Conservation (phyloP, 768 basidiomycete species). For the Termitomyces sp. region DNA sequence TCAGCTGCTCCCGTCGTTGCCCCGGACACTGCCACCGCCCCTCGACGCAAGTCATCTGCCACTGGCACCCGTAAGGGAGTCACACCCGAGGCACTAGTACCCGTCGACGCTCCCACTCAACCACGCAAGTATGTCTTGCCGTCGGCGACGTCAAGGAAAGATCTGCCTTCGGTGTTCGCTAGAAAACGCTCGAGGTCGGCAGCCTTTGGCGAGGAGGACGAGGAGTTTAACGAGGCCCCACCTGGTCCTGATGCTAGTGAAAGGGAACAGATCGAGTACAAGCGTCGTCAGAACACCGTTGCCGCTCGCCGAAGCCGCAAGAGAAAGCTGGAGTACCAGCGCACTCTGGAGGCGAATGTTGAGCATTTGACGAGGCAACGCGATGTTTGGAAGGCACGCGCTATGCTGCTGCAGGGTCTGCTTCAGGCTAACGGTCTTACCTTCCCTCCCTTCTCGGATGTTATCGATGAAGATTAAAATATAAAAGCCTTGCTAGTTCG, state of each 20-base stretch:
- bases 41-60: constrained; percentile 28
- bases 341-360: constrained; percentile 49
- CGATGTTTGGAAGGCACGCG: constrained; percentile 52
- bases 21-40: background rate
- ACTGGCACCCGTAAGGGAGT: constrained; percentile 74
- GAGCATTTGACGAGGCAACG: constrained; percentile 40
- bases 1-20: constrained; percentile 12
- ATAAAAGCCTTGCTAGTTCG: constrained; percentile 10
- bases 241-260: constrained; percentile 38
- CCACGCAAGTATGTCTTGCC: constrained; percentile 59
- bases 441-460: constrained; percentile 29
- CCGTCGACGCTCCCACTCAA: constrained; percentile 73
- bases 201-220: constrained; percentile 46
- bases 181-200: constrained; percentile 53
- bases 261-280: constrained; percentile 66
- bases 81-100: constrained; percentile 55
- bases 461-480: constrained; percentile 25
- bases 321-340: constrained; percentile 69
- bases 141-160: constrained; percentile 69
- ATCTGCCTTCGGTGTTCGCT: constrained; percentile 60
- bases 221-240: constrained; percentile 28
- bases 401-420: constrained; percentile 35
- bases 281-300: constrained; percentile 75
- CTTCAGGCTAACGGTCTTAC: constrained; percentile 41
- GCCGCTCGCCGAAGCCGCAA: constrained; percentile 73